Base-by-base conservation (phyloP, 2,329 filamentous ascomycete genomes). In the Apiospora hydei region DNA sequence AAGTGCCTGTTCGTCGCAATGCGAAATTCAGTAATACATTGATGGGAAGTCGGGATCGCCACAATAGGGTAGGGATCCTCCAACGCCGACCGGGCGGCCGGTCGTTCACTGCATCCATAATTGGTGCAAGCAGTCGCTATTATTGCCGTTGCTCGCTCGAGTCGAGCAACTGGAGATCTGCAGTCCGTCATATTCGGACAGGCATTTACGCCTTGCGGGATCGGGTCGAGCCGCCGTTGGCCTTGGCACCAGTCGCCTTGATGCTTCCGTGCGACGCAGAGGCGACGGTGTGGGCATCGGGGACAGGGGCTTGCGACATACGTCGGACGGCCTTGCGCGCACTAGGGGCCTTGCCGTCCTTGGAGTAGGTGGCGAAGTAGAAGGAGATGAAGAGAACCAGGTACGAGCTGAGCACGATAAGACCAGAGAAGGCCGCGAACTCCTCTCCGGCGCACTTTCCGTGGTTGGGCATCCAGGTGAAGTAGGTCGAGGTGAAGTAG, bases 311-410 rank as follows among this genome's bases (percentile, higher is more conserved):
- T 82, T 90, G 88, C 77, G 87, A 89, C 88, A 91, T 91, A 77
- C 88, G 88, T 74, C 90, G 89, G 74, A 92, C 87, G 51, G 89
- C 88, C 88, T 96, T 96, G 84, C 94, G 95, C 79, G 94, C 93
- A 78, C 92, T 95, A 79, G 89, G 88, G 73, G 88, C 90, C 88
- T 95, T 96, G 83, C 91, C 90, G 74, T 92, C 91, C 88, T 94
- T 95, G 87, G 92, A 93, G 88, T 99, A 99, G 74, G 96, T 99
- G 76, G 95, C 95, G 78, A 97, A 89, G 89, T 98, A 99, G 92
- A 99, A 99, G 69, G 93, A 96, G 86, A 99, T 98, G 91, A 99
- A 99, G 77, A 99, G 93, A 75, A 98, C 89, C 73, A 99, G 91
- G 90, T 98, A 99, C 44, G 94, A 97, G 85, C 91, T 95, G 81